Percentiles rank a stretch among this genome's conserved stretches.
These are phyloP conservation scores for Echinosophora koreensis DNA, from an alignment of 306 rosid genomes.

Conservation along the genomic window DNA sequence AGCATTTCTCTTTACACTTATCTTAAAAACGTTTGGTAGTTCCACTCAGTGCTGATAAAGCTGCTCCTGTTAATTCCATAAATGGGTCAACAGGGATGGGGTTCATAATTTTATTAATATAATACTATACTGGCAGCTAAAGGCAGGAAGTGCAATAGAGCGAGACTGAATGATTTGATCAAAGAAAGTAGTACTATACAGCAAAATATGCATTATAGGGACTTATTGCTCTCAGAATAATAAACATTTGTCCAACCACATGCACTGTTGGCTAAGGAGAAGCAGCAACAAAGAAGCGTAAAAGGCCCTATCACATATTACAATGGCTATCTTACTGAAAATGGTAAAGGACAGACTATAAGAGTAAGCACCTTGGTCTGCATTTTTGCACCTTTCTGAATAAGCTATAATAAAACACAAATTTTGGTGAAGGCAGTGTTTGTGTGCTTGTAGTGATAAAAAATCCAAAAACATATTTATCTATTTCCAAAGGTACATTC, in stretches of 20 bases:
- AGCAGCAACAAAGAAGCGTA: background rate
- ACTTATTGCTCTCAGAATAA: too few species aligned
- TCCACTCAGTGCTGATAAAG: background rate
- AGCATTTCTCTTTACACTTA: background rate
- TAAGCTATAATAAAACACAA: background rate
- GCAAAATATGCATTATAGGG: background rate
- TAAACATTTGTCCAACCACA: background rate
- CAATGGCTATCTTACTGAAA: background rate
- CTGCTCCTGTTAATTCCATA: background rate
- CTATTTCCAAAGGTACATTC: background rate
- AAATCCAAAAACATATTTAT: background rate
- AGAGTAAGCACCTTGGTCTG: background rate
- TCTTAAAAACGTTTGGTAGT: too few species aligned
- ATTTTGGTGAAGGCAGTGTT: background rate
- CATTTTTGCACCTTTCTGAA: background rate
- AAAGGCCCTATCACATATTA: too few species aligned
- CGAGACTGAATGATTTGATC: background rate
- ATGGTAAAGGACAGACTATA: background rate
- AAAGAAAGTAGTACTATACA: background rate
- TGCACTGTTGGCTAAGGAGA: background rate
- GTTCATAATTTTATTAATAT: too few species aligned
- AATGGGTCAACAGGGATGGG: background rate
- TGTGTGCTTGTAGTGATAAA: background rate
- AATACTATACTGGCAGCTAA: too few species aligned
- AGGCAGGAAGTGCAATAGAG: background rate